These are phyloP conservation scores for Penicillium nucicola DNA, from an alignment of 495 filamentous ascomycete genomes.

Conservation along the genomic window DNA sequence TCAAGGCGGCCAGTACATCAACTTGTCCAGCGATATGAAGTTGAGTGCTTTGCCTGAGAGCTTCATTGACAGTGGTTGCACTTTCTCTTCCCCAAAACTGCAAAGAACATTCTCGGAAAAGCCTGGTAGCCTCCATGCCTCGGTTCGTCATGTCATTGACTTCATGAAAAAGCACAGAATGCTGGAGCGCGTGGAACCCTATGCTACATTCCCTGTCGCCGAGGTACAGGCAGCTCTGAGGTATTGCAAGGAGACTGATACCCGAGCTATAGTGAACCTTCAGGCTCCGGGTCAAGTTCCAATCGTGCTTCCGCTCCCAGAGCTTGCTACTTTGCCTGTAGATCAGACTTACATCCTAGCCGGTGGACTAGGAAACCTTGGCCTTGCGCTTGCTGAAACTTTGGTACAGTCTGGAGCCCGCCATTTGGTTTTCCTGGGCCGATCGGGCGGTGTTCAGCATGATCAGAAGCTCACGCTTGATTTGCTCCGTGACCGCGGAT, in stretches of 20 bases:
- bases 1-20: conserved; percentile 19
- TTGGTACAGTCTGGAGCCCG: conserved; percentile 33
- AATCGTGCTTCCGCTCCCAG: conserved; percentile 15
- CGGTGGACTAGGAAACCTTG: conserved; percentile 36
- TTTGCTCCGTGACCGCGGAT: conserved; percentile 18
- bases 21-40: conserved; percentile 23
- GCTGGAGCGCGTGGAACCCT: conserved; percentile 12
- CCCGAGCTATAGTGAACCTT: conserved; percentile 12
- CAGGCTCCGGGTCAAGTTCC: conserved; percentile 17
- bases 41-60: conserved; percentile 17
- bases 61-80: conserved; percentile 20
- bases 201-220: conserved; percentile 11
- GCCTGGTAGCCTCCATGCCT: conserved; percentile 10
- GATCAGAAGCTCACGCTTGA: conserved; percentile 18
- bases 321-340: conserved; percentile 6
- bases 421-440: conserved; percentile 33
- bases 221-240: conserved; percentile 12
- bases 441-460: conserved; percentile 22
- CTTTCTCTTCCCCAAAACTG: conserved; percentile 11
- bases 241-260: conserved; percentile 3
- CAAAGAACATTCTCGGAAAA: conserved; percentile 12
- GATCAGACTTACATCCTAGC: conserved; percentile 27
- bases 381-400: conserved; percentile 29
- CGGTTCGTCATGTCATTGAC: conserved; percentile 9
- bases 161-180: conserved; percentile 17